phyloP scores from a whole-genome alignment of 441 rosid species.

The Sinapis alba region DNA sequence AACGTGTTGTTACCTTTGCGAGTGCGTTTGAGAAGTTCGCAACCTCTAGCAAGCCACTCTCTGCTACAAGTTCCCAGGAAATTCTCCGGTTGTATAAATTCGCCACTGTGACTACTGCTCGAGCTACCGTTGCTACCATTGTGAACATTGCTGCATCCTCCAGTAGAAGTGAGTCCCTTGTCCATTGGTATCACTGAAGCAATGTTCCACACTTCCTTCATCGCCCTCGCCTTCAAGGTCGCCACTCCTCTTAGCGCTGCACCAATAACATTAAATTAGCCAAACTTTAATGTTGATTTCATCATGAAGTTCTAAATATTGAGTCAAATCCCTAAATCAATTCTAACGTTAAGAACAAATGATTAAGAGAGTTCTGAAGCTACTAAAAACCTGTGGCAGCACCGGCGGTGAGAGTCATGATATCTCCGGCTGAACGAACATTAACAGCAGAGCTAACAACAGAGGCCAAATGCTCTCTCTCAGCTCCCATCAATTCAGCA shows the following conservation, averaged over 20 bases:
- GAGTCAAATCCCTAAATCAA: not conserved
- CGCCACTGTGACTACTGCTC: slow-evolving; percentile 68
- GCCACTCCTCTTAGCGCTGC: slow-evolving; percentile 90
- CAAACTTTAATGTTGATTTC: not conserved
- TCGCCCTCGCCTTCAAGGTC: slow-evolving; percentile 78
- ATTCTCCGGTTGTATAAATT: slow-evolving; percentile 72
- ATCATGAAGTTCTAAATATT: not conserved
- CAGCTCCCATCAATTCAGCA: slow-evolving; percentile 89
- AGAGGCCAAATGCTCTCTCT: slow-evolving; percentile 73
- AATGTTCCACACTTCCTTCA: slow-evolving; percentile 89
- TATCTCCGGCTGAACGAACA: slow-evolving; percentile 79
- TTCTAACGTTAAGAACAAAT: not conserved
- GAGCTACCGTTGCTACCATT: slow-evolving; percentile 58
- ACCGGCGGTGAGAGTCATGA: slow-evolving; percentile 84
- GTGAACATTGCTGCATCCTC: slow-evolving; percentile 45
- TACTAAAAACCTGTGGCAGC: slow-evolving; percentile 83
- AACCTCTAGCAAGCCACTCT: slow-evolving; percentile 86
- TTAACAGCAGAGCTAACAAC: slow-evolving; percentile 88
- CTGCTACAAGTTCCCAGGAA: slow-evolving; percentile 80
- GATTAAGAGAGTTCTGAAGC: not conserved
- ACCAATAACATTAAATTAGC: not conserved
- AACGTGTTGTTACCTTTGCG: slow-evolving; percentile 60
- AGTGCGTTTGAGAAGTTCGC: slow-evolving; percentile 88
- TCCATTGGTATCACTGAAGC: slow-evolving; percentile 90
- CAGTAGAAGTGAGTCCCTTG: slow-evolving; percentile 51